Conservation (phyloP, 1,284 basidiomycete species). For the Hypsizygus ulmarius region DNA sequence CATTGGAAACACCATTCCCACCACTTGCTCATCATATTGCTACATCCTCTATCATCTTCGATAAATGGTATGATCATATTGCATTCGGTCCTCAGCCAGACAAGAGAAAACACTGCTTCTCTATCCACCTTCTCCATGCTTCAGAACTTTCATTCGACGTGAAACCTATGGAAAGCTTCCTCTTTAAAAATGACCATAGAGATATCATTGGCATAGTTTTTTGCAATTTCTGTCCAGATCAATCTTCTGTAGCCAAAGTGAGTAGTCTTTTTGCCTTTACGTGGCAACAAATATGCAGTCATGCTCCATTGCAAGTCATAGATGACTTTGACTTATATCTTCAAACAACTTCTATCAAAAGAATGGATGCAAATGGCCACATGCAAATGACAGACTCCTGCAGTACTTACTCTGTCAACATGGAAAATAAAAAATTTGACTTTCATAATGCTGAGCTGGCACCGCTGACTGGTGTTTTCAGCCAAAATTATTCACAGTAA, state of each 20-base stretch:
- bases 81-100: neutral
- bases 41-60: neutral
- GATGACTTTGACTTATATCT: constrained; percentile 14
- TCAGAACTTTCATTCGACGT: neutral
- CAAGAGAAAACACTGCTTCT: neutral
- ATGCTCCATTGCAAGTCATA: constrained; percentile 13
- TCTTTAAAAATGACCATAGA: neutral
- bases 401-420: constrained; percentile 6
- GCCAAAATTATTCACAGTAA: constrained; percentile 18
- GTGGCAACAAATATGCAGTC: constrained; percentile 13
- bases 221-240: neutral
- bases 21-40: too few species aligned
- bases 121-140: neutral
- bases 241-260: neutral
- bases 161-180: neutral
- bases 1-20: too few species aligned
- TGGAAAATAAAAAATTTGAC: constrained; percentile 8
- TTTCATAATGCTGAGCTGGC: constrained; percentile 17
- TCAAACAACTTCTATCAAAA: neutral
- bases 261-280: constrained; percentile 14
- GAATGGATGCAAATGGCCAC: constrained; percentile 13
- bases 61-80: neutral
- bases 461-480: constrained; percentile 14
- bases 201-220: constrained; percentile 1
- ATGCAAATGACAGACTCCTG: neutral